Base-by-base conservation (phyloP, 805 yeast genomes). In the Yamadazyma endophytica region DNA sequence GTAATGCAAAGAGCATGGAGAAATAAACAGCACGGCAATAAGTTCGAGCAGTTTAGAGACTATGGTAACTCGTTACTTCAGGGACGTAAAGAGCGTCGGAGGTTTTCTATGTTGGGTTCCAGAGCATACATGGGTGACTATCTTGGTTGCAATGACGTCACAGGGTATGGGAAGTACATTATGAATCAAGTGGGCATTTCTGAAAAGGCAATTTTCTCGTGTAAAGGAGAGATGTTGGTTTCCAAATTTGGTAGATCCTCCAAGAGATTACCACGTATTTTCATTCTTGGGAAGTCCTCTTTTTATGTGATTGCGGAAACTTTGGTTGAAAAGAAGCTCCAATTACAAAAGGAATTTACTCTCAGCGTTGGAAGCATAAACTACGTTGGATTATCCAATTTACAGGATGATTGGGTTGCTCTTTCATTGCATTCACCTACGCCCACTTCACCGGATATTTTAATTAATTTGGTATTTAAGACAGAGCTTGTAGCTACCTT, bases 111-210 rank as follows among this genome's bases (percentile, higher is more conserved):
- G 51, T 57, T 88, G 24, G 97, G 97, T 0, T 82, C 80, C 32
- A 75, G 98, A 46, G 81, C 90, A 5, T 94, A 75, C 46, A 74
- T 83, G 79, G 98, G 97, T n/a, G 98, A 92, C 56, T 92, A 92
- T 47, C 61, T 92, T 39, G 85, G 79, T 11, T 83, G 95, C 50
- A 89, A 87, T 58, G 84, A 80, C 43, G 54, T 72, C 15, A 46
- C 67, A 5, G 85, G 84, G 56, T 52, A 66, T 43, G 98, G 98
- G 32, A 76, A 79, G 18, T 87, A 81, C 49, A 63, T 92, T 31
- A 70, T 77, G 40, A 75, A 71, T 31, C 79, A 82, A 33, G 73
- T 76, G 8, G 87, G 89, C 4, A 75, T 92, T 24, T 63, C 61
- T 12, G 96, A 82, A 11, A 64, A 54, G 16, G 79, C 87, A n/a